Evolutionary conservation across 257 asterid species (phyloP).

Genomic region (Solanum appendiculatum): DNA sequence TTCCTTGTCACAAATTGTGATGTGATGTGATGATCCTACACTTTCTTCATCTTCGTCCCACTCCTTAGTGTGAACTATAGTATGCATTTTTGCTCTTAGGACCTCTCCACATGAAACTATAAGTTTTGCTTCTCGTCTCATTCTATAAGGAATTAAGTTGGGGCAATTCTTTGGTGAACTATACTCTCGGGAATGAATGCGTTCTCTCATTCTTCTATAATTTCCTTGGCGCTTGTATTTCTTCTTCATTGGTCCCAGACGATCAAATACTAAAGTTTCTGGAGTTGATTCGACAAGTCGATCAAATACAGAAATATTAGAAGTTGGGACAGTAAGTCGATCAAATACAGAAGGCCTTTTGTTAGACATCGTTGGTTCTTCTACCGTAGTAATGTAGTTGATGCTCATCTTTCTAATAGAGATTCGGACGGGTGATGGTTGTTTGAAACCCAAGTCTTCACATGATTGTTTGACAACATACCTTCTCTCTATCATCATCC

Average conservation of each 20-base stretch:
- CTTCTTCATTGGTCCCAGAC: not conserved
- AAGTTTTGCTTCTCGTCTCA: not conserved
- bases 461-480: too few relatives aligned
- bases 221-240: too few relatives aligned
- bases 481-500: not conserved
- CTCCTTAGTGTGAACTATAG: not conserved
- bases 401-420: not conserved
- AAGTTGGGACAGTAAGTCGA: too few relatives aligned
- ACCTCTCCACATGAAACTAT: not conserved
- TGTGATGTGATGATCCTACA: not conserved
- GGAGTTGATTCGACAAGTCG: not conserved
- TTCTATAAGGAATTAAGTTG: not conserved
- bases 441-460: not conserved
- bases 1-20: too few relatives aligned
- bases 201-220: not conserved
- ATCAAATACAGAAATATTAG: not conserved
- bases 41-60: too few relatives aligned
- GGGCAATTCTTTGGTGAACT: accelerated
- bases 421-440: not conserved
- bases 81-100: accelerated
- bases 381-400: not conserved
- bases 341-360: not conserved
- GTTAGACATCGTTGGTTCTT: not conserved
- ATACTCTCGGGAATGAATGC: not conserved
- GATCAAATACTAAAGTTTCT: too few relatives aligned